Conservation (phyloP, 768 basidiomycete species). For the Pleurotus ostreatus region DNA sequence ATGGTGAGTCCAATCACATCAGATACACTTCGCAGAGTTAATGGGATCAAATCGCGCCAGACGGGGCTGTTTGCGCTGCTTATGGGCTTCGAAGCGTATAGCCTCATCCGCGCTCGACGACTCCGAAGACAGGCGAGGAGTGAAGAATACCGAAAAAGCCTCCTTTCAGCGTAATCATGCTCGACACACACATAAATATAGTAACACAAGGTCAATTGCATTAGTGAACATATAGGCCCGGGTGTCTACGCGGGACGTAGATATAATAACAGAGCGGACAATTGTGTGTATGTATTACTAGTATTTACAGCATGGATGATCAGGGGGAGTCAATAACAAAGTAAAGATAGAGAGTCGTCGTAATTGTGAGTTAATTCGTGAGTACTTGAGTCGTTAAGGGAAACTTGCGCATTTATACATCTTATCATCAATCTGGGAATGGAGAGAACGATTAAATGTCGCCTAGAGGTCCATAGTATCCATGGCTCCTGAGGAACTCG, state of each 20-base stretch:
- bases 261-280: background rate
- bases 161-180: no score
- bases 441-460: no score
- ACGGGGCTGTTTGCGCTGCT: no score
- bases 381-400: background rate
- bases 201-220: no score
- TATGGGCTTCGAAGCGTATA: no score
- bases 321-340: background rate
- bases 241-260: background rate
- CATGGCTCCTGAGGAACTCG: background rate
- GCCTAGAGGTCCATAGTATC: background rate
- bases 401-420: background rate
- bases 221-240: background rate
- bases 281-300: background rate
- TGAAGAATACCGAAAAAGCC: no score
- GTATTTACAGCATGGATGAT: background rate
- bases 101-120: no score
- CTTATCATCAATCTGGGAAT: no score
- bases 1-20: conserved; percentile 15
- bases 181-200: no score
- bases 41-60: no score
- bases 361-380: background rate
- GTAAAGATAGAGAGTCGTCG: background rate
- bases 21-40: no score
- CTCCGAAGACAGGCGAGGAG: no score